Percentiles rank a stretch among this genome's conserved stretches.
These are phyloP conservation scores for Erodium moschatum DNA, from an alignment of 441 rosid genomes.

Conservation along the genomic window DNA sequence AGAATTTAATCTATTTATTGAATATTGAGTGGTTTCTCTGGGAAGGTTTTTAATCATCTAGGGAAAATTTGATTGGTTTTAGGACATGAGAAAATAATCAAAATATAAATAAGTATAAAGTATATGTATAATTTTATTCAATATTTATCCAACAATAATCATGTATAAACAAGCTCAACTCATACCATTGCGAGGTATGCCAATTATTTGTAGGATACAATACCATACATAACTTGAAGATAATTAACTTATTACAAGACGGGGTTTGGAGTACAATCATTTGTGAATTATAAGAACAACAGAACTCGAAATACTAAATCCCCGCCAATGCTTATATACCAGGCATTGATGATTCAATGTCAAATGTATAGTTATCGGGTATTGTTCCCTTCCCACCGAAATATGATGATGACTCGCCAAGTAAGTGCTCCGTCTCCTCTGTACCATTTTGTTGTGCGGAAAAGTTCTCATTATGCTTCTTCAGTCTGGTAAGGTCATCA, in stretches of 20 bases:
- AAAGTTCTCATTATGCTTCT: not conserved
- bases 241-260: not conserved
- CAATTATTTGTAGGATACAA: not conserved
- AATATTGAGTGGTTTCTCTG: no score
- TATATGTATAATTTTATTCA: no score
- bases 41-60: not conserved
- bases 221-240: not conserved
- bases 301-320: not conserved
- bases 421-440: not conserved
- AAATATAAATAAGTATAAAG: no score
- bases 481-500: not conserved
- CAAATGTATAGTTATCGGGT: not conserved
- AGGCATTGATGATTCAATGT: not conserved
- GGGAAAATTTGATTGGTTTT: no score
- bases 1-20: not conserved
- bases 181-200: not conserved
- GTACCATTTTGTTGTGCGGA: not conserved
- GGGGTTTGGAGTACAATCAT: no score
- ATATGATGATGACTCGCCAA: not conserved
- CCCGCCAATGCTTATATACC: not conserved
- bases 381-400: not conserved
- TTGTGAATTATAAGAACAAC: not conserved
- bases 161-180: not conserved
- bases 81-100: no score
- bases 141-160: no score